Conservation (phyloP, 2,329 filamentous ascomycete species). For the Colletotrichum sublineola region DNA sequence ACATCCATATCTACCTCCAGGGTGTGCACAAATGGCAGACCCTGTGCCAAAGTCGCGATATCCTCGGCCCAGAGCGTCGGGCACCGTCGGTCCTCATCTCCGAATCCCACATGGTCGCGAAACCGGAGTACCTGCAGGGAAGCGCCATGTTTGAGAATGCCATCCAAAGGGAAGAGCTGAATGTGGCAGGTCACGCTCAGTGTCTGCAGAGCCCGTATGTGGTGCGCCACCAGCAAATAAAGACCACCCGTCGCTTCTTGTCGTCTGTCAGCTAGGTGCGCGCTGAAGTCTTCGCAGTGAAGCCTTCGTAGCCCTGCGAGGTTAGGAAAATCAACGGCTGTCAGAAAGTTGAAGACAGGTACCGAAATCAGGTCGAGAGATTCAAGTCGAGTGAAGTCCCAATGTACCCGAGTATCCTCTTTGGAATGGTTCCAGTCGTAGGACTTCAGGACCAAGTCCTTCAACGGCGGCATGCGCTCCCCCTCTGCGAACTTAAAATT, state of each 20-base stretch:
- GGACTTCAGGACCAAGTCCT: slow-evolving; percentile 57
- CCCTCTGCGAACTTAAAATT: slow-evolving; percentile 55
- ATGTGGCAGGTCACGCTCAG: slow-evolving; percentile 60
- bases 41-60: slow-evolving; percentile 50
- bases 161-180: slow-evolving; percentile 55
- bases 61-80: slow-evolving; percentile 56
- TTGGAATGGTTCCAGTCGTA: slow-evolving; percentile 63
- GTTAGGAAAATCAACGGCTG: slow-evolving; percentile 54
- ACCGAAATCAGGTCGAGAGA: slow-evolving; percentile 59
- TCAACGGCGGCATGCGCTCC: slow-evolving; percentile 60
- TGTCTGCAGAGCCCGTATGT: slow-evolving; percentile 53
- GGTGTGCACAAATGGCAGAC: slow-evolving; percentile 51
- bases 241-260: slow-evolving; percentile 56
- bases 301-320: slow-evolving; percentile 55
- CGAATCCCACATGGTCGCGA: slow-evolving; percentile 61
- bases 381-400: slow-evolving; percentile 61
- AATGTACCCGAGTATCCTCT: slow-evolving; percentile 56
- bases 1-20: slow-evolving; percentile 64
- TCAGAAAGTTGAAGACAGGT: slow-evolving; percentile 60
- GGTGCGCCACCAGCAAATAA: slow-evolving; percentile 54
- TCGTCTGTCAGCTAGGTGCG: slow-evolving; percentile 54
- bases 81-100: slow-evolving; percentile 56
- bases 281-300: slow-evolving; percentile 60
- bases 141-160: slow-evolving; percentile 53
- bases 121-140: slow-evolving; percentile 57